Percentiles rank a stretch among this genome's conserved stretches.
Evolutionary conservation across 2,329 filamentous ascomycete species (phyloP).

Genomic region (Cercospora nicotianae): DNA sequence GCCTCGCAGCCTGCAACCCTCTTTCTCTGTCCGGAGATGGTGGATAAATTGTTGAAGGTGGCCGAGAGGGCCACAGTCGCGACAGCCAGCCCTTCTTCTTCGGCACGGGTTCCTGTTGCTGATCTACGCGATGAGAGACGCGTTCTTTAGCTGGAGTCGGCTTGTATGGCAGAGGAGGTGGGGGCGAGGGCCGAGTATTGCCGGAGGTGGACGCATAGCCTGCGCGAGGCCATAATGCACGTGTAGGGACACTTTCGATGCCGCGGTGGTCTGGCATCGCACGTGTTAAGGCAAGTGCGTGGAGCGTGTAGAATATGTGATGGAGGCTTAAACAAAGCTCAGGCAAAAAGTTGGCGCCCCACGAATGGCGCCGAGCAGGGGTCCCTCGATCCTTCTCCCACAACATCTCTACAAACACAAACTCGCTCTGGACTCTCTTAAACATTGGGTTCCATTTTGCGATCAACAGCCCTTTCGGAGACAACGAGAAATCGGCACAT

Average conservation of each 20-base stretch:
- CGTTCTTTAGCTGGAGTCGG: not conserved
- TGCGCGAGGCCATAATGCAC: not conserved
- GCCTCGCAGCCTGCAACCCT: conserved; percentile 28
- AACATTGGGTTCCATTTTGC: not conserved
- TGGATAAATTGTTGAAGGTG: not conserved
- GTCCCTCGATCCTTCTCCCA: not conserved
- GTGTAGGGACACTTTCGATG: not conserved
- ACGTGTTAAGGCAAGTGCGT: not conserved
- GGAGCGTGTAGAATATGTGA: not conserved
- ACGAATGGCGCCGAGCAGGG: not conserved
- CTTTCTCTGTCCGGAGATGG: conserved; percentile 21
- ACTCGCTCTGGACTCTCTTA: not conserved
- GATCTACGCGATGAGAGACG: not conserved
- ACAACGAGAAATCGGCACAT: not conserved
- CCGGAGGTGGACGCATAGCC: conserved; percentile 4
- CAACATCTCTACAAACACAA: not conserved
- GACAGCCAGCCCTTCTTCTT: conserved; percentile 13
- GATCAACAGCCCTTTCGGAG: not conserved
- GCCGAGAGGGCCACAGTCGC: conserved; percentile 12
- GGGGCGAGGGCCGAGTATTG: not conserved
- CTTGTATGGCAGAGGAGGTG: not conserved
- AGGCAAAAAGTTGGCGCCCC: not conserved
- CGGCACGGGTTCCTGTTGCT: not conserved
- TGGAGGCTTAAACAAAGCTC: not conserved
- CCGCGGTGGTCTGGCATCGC: not conserved